phyloP scores from a whole-genome alignment of 305 asterid genomes.

The Caryopteris hybrid region DNA sequence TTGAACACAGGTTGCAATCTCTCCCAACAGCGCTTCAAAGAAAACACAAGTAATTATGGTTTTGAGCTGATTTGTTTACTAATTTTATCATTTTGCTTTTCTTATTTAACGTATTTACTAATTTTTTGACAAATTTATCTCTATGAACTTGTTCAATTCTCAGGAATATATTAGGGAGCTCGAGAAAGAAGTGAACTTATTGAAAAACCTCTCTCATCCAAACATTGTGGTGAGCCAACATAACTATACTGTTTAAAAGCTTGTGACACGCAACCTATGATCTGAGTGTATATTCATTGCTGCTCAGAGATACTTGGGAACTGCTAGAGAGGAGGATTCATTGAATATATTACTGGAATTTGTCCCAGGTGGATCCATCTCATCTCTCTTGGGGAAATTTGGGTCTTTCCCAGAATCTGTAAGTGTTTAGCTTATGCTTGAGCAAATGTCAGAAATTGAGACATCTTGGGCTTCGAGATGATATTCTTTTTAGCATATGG shows the following conservation, averaged over 20 bases:
- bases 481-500: neutral
- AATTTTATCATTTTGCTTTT: neutral
- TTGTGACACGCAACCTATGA: neutral
- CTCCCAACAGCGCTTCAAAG: constrained; percentile 60
- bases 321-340: constrained; percentile 82
- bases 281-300: constrained; percentile 13
- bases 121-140: no score
- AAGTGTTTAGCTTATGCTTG: constrained; percentile 32
- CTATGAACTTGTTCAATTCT: constrained; percentile 5
- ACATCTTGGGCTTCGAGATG: neutral
- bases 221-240: constrained; percentile 78
- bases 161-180: constrained; percentile 90
- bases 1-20: constrained; percentile 61
- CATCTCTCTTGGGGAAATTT: constrained; percentile 89
- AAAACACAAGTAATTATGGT: constrained; percentile 57
- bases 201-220: constrained; percentile 86
- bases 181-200: constrained; percentile 84
- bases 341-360: constrained; percentile 85
- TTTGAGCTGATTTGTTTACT: constrained; percentile 17
- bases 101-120: no score
- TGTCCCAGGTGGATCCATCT: constrained; percentile 95
- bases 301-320: constrained; percentile 87
- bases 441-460: neutral
- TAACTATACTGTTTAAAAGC: neutral
- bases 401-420: constrained; percentile 95